Evolutionary conservation across 768 basidiomycete genomes (phyloP).

Genomic region (Termitomyces sp.): DNA sequence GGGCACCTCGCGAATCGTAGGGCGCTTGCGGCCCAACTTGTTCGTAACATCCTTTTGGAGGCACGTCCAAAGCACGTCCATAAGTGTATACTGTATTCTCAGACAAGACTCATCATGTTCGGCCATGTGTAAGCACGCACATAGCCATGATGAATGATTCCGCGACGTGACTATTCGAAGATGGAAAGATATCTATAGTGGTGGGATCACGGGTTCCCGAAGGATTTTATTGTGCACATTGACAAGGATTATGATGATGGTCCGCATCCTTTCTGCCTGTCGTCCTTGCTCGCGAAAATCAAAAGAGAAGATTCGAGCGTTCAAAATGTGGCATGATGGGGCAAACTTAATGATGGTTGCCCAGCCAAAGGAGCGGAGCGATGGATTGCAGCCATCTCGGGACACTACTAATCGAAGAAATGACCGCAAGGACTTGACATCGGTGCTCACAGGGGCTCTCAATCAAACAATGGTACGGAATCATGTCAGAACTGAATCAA

Average conservation of each 20-base stretch:
- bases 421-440: not conserved
- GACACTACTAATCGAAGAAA: too few relatives aligned
- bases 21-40: not conserved
- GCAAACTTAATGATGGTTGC: not conserved
- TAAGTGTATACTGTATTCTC: constrained; percentile 4
- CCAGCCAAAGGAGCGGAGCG: not conserved
- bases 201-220: constrained; percentile 5
- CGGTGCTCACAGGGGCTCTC: not conserved
- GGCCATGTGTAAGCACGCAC: constrained; percentile 1
- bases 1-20: not conserved
- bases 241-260: constrained; percentile 2
- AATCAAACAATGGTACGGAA: not conserved
- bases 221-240: not conserved
- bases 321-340: constrained; percentile 5
- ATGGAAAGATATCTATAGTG: constrained; percentile 8
- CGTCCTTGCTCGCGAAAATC: not conserved
- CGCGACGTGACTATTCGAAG: constrained; percentile 6
- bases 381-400: too few relatives aligned
- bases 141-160: constrained; percentile 8
- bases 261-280: not conserved
- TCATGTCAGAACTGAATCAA: not conserved
- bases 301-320: not conserved
- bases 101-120: not conserved
- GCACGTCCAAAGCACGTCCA: not conserved
- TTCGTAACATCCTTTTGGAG: not conserved